phyloP scores from a whole-genome alignment of 192 early-diverging fungal species.

The Coemansia sp. region DNA sequence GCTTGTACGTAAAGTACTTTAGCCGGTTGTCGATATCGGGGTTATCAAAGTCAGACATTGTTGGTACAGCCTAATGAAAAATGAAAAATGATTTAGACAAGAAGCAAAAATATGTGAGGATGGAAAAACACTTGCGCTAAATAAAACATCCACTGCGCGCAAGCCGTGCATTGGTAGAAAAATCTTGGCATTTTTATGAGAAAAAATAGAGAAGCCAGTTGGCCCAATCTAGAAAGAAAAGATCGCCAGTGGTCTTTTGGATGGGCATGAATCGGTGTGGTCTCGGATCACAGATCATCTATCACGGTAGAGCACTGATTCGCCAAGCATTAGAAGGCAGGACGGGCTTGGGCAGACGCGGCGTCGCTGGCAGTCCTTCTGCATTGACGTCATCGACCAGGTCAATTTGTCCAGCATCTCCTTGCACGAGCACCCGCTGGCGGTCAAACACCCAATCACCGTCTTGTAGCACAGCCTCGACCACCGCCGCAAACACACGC shows the following conservation, averaged over 20 bases:
- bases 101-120: not conserved
- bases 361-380: constrained; percentile 21
- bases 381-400: constrained; percentile 25
- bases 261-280: not conserved
- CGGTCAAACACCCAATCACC: constrained; percentile 56
- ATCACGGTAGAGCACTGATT: constrained; percentile 11
- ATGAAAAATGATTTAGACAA: not conserved
- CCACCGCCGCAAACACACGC: constrained; percentile 45
- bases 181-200: not conserved
- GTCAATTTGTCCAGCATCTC: constrained; percentile 20
- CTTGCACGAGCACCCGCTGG: constrained; percentile 32
- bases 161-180: not conserved
- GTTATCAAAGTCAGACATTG: not conserved
- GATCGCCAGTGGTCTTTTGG: not conserved
- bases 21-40: not conserved
- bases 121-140: too few species aligned
- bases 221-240: not conserved
- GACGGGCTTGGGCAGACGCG: constrained; percentile 25
- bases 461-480: constrained; percentile 41
- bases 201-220: too few species aligned
- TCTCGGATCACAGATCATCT: not conserved
- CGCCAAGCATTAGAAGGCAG: constrained; percentile 20
- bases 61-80: not conserved
- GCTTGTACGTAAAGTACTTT: constrained; percentile 47
- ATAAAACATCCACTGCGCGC: too few species aligned